phyloP scores from a whole-genome alignment of 257 asterid genomes.

The Solanum pimpinellifolium region DNA sequence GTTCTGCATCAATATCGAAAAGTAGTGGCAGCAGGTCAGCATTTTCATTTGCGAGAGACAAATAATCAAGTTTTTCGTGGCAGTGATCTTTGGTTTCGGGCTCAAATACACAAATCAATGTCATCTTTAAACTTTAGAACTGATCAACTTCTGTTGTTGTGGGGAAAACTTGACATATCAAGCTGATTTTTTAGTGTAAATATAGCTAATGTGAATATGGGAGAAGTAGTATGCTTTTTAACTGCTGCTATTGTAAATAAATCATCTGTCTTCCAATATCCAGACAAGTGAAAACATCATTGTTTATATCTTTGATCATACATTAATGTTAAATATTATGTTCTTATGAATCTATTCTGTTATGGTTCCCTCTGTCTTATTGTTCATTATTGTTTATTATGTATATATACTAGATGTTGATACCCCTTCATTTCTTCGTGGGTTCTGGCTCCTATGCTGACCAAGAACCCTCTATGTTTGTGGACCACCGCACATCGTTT shows the following conservation, averaged over 20 bases:
- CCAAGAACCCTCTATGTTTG: not conserved
- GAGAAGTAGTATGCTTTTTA: constrained; percentile 3
- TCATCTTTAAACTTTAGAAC: not conserved
- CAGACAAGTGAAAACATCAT: not conserved
- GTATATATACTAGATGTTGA: not conserved
- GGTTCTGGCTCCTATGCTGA: too few relatives aligned
- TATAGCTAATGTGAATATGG: constrained; percentile 14
- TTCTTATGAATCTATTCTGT: not conserved
- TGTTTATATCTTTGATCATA: not conserved
- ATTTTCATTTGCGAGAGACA: not conserved
- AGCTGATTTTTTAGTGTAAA: constrained; percentile 19
- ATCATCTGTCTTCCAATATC: not conserved
- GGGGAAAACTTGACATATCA: constrained; percentile 2
- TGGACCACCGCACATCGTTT: not conserved
- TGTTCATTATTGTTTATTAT: not conserved
- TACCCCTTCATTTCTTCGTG: not conserved
- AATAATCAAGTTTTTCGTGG: not conserved
- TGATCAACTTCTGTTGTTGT: not conserved
- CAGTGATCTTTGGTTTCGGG: not conserved
- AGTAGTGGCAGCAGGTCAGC: not conserved
- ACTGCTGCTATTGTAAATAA: constrained; percentile 23
- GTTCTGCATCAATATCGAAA: not conserved
- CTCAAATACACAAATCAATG: not conserved
- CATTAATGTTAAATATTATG: not conserved
- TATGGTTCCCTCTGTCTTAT: not conserved